Evolutionary conservation across 2,329 filamentous ascomycete species (phyloP), one percentile per base, ranked within the genome.

Genomic region (Rhinocladiella similis): DNA sequence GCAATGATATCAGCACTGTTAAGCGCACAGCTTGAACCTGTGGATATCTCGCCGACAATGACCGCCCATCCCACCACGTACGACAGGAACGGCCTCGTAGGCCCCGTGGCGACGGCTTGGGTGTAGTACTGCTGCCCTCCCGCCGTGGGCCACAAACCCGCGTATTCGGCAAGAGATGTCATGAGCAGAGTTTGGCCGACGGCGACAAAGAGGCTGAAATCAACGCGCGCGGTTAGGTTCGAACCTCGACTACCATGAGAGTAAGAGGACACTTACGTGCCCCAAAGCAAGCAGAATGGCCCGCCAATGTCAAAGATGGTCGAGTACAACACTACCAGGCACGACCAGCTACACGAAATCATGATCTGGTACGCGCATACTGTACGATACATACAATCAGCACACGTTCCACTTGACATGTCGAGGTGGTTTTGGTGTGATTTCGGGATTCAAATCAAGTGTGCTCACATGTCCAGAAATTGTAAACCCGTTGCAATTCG

Each of bases 251-350:
- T n/a, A 10, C 29, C 18, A 14, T 1, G 6, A 14, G 2, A n/a
- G 14, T 12, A 29, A 25, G 18, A 35, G 3, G 19, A 19, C 33
- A 49, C 57, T 35, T 41, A 58, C 52, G 59, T 61, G 25, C 59
- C 59, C 56, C 56, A 61, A 25, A 61, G 39, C 19, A 61, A 43
- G 25, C 35, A 47, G 22, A 59, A 52, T 18, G 59, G 59, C 19
- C 59, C 59, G 16, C 59, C 59, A n/a, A 61, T 35, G 43, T 61
- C 59, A 27, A 61, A 61, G 46, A 61, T 61, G 56, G 56, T 59
- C 35, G 56, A 59, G 45, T 61, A 61, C n/a, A 61, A 47, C 35
- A 61, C 56, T n/a, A 61, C 59, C 22, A 61, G 53, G 39, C 59
- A 61, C 20, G 56, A 59, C 59, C 59, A 61, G 27, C 59, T 61